phyloP scores from a whole-genome alignment of 768 basidiomycete genomes.

The Termitomyces sp. region DNA sequence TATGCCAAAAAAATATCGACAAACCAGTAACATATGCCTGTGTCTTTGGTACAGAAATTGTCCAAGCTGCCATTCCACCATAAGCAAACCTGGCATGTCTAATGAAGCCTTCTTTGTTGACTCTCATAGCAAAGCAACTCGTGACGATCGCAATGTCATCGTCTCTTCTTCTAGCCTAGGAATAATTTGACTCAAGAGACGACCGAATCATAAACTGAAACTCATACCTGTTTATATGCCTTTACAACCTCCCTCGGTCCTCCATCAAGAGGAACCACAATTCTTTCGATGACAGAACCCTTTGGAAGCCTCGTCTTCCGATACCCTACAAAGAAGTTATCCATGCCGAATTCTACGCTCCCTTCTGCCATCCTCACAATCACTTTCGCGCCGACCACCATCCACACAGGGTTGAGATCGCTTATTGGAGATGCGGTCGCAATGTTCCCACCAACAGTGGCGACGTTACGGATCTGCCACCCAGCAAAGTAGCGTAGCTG shows the following conservation, averaged over 20 bases:
- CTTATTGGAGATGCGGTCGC: constrained; percentile 14
- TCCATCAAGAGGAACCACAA: constrained; percentile 13
- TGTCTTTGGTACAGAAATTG: constrained; percentile 11
- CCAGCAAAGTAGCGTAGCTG: constrained; percentile 14
- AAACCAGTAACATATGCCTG: constrained; percentile 8
- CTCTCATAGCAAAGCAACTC: constrained; percentile 11
- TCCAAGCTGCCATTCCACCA: constrained; percentile 14
- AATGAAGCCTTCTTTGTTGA: constrained; percentile 5
- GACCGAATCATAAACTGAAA: not conserved
- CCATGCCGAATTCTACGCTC: constrained; percentile 8
- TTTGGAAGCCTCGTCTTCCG: constrained; percentile 10
- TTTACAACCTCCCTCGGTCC: constrained; percentile 12
- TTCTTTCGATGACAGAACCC: constrained; percentile 9
- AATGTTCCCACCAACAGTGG: constrained; percentile 13
- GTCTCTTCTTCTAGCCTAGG: constrained; percentile 12
- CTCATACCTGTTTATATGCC: constrained; percentile 13
- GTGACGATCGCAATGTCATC: constrained; percentile 15
- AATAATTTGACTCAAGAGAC: not conserved
- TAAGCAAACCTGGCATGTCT: constrained; percentile 11
- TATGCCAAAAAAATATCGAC: not conserved
- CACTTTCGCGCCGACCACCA: constrained; percentile 8
- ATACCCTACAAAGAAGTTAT: constrained; percentile 14
- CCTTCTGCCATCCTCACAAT: constrained; percentile 1
- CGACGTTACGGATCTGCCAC: constrained; percentile 13
- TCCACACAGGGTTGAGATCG: constrained; percentile 14